These are phyloP conservation scores for Boletus sensibilis DNA, from an alignment of 768 basidiomycete species.

Conservation along the genomic window DNA sequence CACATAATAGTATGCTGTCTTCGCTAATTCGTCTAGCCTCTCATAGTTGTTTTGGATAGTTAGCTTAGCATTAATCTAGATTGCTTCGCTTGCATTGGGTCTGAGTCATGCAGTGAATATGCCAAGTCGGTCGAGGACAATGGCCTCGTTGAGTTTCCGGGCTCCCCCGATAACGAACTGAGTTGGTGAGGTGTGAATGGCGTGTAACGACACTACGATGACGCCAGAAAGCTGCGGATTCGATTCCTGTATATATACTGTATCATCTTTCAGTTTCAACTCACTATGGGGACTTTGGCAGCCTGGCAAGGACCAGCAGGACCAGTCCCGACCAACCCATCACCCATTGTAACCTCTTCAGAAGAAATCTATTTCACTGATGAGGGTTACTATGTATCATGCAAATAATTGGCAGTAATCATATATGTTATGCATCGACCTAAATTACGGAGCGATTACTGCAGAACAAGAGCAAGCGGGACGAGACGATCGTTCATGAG, in stretches of 20 bases:
- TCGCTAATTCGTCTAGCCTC: slow-evolving; percentile 16
- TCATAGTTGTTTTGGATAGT: slow-evolving; percentile 14
- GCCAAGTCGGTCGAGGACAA: no score
- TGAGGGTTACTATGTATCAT: background rate
- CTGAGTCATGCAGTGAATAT: no score
- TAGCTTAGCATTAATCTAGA: slow-evolving; percentile 9
- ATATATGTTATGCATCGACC: background rate
- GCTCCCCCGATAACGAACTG: background rate
- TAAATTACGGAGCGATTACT: background rate
- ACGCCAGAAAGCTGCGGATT: background rate
- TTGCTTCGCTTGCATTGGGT: background rate
- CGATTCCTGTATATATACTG: background rate
- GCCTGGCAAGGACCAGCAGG: no score
- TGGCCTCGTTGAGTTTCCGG: background rate
- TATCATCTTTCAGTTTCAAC: background rate
- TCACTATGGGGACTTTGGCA: background rate
- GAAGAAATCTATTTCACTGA: background rate
- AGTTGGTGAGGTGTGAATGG: background rate
- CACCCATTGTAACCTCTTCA: background rate
- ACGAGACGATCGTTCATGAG: slow-evolving; percentile 32
- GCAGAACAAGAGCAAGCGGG: background rate
- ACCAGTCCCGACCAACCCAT: background rate
- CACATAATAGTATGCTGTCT: slow-evolving; percentile 2
- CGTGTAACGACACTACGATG: background rate
- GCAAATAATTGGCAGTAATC: background rate